These are phyloP conservation scores for Hypsizygus marmoreus DNA, from an alignment of 768 basidiomycete genomes.

Conservation along the genomic window DNA sequence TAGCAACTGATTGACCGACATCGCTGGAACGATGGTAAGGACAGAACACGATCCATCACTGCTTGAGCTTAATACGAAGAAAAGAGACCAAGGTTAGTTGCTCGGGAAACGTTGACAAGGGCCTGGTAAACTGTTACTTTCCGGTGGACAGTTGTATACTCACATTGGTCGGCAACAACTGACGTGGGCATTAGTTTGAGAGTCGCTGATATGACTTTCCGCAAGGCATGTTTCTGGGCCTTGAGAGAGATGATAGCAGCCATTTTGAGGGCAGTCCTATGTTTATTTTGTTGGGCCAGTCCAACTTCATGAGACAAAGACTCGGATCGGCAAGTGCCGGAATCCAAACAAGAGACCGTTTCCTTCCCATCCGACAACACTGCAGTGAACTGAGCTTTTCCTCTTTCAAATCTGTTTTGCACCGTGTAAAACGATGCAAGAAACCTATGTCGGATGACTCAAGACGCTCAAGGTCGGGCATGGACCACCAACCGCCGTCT, in stretches of 20 bases:
- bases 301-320: no score
- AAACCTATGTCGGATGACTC: no score
- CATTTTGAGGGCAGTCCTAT: slow-evolving; percentile 7
- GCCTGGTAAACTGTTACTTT: neutral
- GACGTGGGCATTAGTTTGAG: slow-evolving; percentile 46
- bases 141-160: slow-evolving; percentile 13
- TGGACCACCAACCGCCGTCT: neutral
- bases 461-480: no score
- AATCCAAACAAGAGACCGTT: neutral
- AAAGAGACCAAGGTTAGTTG: slow-evolving; percentile 6
- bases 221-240: slow-evolving; percentile 55
- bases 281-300: no score
- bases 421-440: slow-evolving; percentile 1
- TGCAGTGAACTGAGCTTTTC: no score
- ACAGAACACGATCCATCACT: slow-evolving; percentile 49
- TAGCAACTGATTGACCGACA: slow-evolving; percentile 68
- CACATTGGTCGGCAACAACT: slow-evolving; percentile 65
- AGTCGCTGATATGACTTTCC: slow-evolving; percentile 47
- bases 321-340: neutral
- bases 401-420: neutral
- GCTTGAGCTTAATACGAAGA: slow-evolving; percentile 42
- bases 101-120: neutral
- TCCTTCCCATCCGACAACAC: neutral
- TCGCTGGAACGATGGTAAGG: slow-evolving; percentile 50
- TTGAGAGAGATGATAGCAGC: slow-evolving; percentile 28